Evolutionary conservation across 345 rosid species (phyloP).

Genomic region (Lumnitzera littorea): DNA sequence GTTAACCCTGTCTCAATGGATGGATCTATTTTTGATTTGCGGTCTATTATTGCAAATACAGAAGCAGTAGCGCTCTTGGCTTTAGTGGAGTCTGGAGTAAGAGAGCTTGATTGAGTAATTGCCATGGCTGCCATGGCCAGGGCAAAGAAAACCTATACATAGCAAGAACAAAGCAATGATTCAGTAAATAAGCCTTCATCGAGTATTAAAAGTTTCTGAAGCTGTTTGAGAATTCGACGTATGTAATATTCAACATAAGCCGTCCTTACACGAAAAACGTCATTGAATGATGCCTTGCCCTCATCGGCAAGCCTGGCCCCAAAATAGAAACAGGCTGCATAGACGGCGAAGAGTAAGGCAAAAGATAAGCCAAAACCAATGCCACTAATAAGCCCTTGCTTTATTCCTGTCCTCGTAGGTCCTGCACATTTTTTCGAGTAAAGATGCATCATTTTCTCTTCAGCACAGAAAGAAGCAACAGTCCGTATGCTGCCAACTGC

Average conservation of each 20-base stretch:
- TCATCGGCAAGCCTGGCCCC: slow-evolving; percentile 55
- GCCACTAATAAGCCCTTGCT: slow-evolving; percentile 65
- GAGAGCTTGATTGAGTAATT: slow-evolving; percentile 27
- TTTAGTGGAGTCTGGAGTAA: slow-evolving; percentile 21
- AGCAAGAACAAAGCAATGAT: background rate
- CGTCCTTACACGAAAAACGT: slow-evolving; percentile 48
- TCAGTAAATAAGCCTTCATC: background rate
- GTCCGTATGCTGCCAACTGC: slow-evolving; percentile 85
- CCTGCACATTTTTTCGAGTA: slow-evolving; percentile 68
- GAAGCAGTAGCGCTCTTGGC: slow-evolving; percentile 31
- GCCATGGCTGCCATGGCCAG: slow-evolving; percentile 25
- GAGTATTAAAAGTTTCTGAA: background rate
- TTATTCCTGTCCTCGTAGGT: slow-evolving; percentile 57
- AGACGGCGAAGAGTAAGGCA: slow-evolving; percentile 43
- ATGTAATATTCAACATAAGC: background rate
- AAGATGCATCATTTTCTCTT: slow-evolving; percentile 67
- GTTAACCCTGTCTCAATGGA: slow-evolving; percentile 31
- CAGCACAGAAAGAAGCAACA: slow-evolving; percentile 75
- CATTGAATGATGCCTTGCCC: slow-evolving; percentile 40
- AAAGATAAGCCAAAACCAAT: slow-evolving; percentile 52
- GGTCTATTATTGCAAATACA: slow-evolving; percentile 24
- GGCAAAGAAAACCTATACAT: slow-evolving; percentile 28
- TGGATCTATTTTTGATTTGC: slow-evolving; percentile 22
- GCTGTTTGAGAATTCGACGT: background rate
- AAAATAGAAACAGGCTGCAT: slow-evolving; percentile 63